Base-by-base conservation (phyloP, 2,329 filamentous ascomycete species). In the Zasmidium cellare region DNA sequence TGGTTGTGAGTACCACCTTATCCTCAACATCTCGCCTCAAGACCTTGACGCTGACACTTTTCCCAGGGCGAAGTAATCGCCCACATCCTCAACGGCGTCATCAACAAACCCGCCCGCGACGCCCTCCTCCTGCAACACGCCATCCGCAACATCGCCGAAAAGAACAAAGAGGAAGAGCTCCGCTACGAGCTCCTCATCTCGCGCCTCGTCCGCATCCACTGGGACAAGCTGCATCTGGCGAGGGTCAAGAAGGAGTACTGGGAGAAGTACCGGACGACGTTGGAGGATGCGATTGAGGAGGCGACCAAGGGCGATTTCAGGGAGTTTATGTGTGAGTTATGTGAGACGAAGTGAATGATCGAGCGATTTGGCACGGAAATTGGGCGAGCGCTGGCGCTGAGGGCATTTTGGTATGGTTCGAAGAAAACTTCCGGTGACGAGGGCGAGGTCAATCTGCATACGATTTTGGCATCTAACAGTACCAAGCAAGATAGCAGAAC, bases 31-130 rank as follows among this genome's bases (percentile, higher is more conserved):
- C 28, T 31, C 20, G 31, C 55, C 11, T 46, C 38, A 14, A n/a
- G 44, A 18, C 20, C 6, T 12, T 25, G 20, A 18, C 16, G 19
- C 24, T 3, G 11, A 28, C 35, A 54, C 45, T 53, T 3, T 9
- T 6, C 14, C 7, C 66, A 97, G 92, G 94, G 94, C 63, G 94
- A 99, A 78, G 87, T 96, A 19, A 86, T 97, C 38, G 91, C 92
- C 0, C 94, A 97, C 75, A 91, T 97, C 67, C 87, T 99, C 70
- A 97, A 97, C 76, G 94, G 94, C 69, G 87, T 96, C 57, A 96
- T 97, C 78, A 97, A 97, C 78, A 90, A 90, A 58, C 92, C 94
- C 5, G 91, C 96, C 62, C 90, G 94, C 55, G 94, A 97, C 74
- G 91, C 93, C 2, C 83, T 97, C 38, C 86, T 97, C 2, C 81